Conservation (phyloP, 2,329 filamentous ascomycete genomes). For the Aspergillus fumigatus region DNA sequence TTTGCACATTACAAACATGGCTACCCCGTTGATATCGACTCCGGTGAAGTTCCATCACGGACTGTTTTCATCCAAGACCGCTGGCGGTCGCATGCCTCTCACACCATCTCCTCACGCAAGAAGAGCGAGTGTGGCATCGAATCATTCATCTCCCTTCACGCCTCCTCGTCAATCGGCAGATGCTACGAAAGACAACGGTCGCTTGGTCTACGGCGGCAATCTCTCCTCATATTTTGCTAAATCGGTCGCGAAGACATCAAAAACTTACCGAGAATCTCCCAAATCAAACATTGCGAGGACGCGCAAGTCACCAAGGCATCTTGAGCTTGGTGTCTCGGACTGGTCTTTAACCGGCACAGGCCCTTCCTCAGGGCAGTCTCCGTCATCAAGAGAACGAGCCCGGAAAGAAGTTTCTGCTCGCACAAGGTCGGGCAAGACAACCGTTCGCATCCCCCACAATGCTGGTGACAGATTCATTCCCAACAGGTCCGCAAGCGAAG, state of each 20-base stretch:
- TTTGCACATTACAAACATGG: slow-evolving; percentile 57
- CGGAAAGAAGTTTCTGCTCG: slow-evolving; percentile 51
- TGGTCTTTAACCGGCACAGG: slow-evolving; percentile 87
- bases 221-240: slow-evolving; percentile 74
- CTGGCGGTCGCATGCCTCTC: slow-evolving; percentile 89
- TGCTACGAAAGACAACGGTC: slow-evolving; percentile 49
- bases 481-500: slow-evolving; percentile 85
- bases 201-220: slow-evolving; percentile 77
- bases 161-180: slow-evolving; percentile 59
- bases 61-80: slow-evolving; percentile 86
- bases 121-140: slow-evolving; percentile 46
- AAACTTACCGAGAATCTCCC: slow-evolving; percentile 74
- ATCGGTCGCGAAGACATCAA: slow-evolving; percentile 44
- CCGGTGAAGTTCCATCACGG: slow-evolving; percentile 93
- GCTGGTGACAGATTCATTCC: slow-evolving; percentile 92
- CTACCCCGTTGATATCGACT: slow-evolving; percentile 76
- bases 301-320: slow-evolving; percentile 71
- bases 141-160: slow-evolving; percentile 70
- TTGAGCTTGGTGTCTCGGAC: slow-evolving; percentile 89
- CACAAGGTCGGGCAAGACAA: slow-evolving; percentile 62
- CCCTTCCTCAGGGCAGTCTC: slow-evolving; percentile 50
- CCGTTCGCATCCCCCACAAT: slow-evolving; percentile 63
- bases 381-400: slow-evolving; percentile 53
- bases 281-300: slow-evolving; percentile 82
- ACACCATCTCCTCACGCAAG: slow-evolving; percentile 80